These are phyloP conservation scores for Aphanomyces cochlioides DNA, from an alignment of 352 stramenopile species.

Conservation along the genomic window DNA sequence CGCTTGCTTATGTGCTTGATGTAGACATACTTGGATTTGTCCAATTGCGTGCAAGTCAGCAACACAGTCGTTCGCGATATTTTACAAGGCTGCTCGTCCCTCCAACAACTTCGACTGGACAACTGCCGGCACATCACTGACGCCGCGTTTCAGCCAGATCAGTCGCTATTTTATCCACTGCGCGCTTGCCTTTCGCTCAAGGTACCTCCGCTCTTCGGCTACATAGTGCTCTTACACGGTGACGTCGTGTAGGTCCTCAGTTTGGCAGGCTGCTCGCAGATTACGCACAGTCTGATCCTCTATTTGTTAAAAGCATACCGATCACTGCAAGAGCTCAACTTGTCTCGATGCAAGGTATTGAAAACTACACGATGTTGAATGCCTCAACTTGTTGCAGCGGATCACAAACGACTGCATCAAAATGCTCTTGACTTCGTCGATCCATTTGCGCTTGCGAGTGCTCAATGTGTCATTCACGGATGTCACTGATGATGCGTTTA, in stretches of 20 bases:
- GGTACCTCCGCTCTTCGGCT: constrained; percentile 49
- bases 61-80: constrained; percentile 79
- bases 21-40: constrained; percentile 76
- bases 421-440: constrained; percentile 55
- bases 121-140: constrained; percentile 85
- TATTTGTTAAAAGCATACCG: constrained; percentile 75
- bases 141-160: constrained; percentile 79
- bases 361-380: constrained; percentile 4
- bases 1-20: neutral
- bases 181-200: constrained; percentile 72
- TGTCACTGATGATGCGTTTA: constrained; percentile 23
- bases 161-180: constrained; percentile 64
- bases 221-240: too few relatives aligned
- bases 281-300: constrained; percentile 71
- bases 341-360: constrained; percentile 73
- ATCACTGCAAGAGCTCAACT: constrained; percentile 71
- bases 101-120: constrained; percentile 79
- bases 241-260: too few relatives aligned
- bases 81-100: constrained; percentile 65
- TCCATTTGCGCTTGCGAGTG: constrained; percentile 20
- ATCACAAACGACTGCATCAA: constrained; percentile 76
- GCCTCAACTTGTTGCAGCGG: constrained; percentile 35
- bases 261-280: constrained; percentile 64
- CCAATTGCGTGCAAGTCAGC: constrained; percentile 82
- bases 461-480: constrained; percentile 82